Evolutionary conservation across 225 moss, liverwort and hornwort species (phyloP), one percentile per base, ranked within the genome.

Genomic region (Rhytidiadelphus loreus): DNA sequence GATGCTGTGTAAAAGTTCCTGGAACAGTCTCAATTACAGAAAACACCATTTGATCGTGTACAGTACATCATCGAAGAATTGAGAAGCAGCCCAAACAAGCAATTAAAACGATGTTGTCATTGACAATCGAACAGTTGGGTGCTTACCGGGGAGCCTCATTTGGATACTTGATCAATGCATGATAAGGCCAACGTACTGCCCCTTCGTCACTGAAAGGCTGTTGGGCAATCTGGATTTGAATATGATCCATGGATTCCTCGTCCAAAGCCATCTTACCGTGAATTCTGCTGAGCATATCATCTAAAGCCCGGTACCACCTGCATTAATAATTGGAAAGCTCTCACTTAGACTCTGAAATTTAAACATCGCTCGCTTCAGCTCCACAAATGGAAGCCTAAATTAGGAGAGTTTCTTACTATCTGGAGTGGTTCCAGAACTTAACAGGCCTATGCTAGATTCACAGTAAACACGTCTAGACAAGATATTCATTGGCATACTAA

Each of bases 191-290:
- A 82, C 98, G 93, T 66, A 97, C 95, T 50, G 97, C 94, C 83
- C 98, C 96, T 80, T 98, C 96, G 33, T 94, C 94, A 87, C 92
- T 97, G 90, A 98, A 98, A 55, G 97, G 97, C 82, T 95, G 90
- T 46, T 90, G 93, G 46, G 95, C 96, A 88, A 98, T 96, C 92
- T 94, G 95, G 63, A 98, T 94, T 87, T 92, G 90, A 86, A 94
- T 66, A 71, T 92, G 89, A 79, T 95, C 93, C 93, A 96, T 95
- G 30, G 92, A 91, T 88, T 97, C 97, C 91, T 97, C 94, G 70
- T 96, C 97, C 68, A 98, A 90, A 25, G 91, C 87, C 94, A 86
- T 87, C 82, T 95, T 92, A 41, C 84, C 30, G 52, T 91, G 86
- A 29, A 97, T 93, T 87, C 85, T 97, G 89, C 94, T 93, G 83